These are phyloP conservation scores for Hamamelis virginiana DNA, from an alignment of 164 flowering plant species.

Conservation along the genomic window DNA sequence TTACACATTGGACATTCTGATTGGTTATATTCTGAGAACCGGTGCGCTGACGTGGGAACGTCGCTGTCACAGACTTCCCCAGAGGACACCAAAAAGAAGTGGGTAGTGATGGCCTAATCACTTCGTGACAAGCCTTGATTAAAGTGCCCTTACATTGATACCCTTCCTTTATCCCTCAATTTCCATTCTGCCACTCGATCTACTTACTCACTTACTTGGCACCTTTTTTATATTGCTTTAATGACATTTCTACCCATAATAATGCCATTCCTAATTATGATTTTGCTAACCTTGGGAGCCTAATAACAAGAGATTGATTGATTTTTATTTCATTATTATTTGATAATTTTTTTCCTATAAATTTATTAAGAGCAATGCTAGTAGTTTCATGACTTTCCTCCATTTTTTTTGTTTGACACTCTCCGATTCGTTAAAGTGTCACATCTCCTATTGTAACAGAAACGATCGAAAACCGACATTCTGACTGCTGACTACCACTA, in stretches of 20 bases:
- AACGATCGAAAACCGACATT: too few species aligned
- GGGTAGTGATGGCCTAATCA: slow-evolving; percentile 50
- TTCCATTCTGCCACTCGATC: slow-evolving; percentile 12
- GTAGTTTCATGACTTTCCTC: too few species aligned
- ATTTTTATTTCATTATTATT: too few species aligned
- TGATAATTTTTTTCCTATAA: too few species aligned
- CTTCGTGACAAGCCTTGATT: slow-evolving; percentile 30
- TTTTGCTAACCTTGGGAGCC: too few species aligned
- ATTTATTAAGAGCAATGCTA: too few species aligned
- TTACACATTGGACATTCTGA: slow-evolving; percentile 9
- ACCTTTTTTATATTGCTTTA: background rate
- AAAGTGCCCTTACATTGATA: slow-evolving; percentile 17
- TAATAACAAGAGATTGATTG: too few species aligned
- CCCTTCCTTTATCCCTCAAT: slow-evolving; percentile 10
- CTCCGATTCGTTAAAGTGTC: too few species aligned
- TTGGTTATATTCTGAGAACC: slow-evolving; percentile 21
- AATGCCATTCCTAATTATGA: too few species aligned
- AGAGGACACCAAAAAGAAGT: slow-evolving; percentile 17
- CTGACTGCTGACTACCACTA: too few species aligned
- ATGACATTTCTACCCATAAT: background rate
- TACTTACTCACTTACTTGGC: background rate
- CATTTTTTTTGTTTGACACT: too few species aligned
- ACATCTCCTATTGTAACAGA: too few species aligned
- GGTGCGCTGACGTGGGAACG: slow-evolving; percentile 39
- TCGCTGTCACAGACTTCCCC: slow-evolving; percentile 23